Conservation (phyloP, 2,329 filamentous ascomycete genomes). For the Ophiobolus disseminans region DNA sequence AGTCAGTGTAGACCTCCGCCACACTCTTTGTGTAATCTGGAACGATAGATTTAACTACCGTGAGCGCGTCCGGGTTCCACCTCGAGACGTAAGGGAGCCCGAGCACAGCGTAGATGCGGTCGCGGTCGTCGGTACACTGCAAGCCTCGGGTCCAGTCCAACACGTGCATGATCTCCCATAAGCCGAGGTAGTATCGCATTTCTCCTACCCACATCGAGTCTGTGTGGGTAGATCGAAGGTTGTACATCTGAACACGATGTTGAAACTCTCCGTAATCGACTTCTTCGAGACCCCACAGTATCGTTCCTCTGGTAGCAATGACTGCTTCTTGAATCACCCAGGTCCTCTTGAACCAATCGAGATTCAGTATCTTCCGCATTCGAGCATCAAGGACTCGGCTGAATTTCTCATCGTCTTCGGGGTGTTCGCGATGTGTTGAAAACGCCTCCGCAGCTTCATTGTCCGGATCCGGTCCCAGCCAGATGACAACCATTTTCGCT, state of each 20-base stretch:
- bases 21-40: background rate
- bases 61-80: background rate
- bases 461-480: background rate
- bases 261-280: background rate
- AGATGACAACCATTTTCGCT: background rate
- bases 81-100: background rate
- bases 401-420: background rate
- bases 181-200: background rate
- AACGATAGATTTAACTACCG: background rate
- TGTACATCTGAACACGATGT: background rate
- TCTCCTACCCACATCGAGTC: background rate
- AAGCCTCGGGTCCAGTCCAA: background rate
- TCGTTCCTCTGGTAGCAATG: background rate
- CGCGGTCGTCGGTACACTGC: background rate
- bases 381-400: background rate
- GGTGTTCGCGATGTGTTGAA: background rate
- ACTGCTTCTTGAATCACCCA: background rate
- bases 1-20: background rate
- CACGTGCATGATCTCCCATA: background rate
- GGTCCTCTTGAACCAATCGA: background rate
- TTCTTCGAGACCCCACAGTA: background rate
- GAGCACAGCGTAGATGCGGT: background rate
- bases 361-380: background rate
- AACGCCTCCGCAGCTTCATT: background rate
- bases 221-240: background rate